Evolutionary conservation across 2,329 filamentous ascomycete genomes (phyloP).

Genomic region (Thermothelomyces thermophilus): DNA sequence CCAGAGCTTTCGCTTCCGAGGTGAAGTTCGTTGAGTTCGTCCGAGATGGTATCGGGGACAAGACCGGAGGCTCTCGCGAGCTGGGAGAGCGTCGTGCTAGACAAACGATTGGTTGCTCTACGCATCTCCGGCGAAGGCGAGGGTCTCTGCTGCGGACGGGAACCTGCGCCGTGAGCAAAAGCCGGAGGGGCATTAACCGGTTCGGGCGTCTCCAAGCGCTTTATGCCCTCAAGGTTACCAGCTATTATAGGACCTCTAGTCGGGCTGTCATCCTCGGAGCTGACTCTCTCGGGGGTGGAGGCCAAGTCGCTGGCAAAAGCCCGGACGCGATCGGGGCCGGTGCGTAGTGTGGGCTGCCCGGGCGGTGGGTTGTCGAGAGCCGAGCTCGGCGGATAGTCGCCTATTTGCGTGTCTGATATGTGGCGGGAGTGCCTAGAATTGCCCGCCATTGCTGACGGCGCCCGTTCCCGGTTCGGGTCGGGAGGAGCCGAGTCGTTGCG

Average conservation of each 20-base stretch:
- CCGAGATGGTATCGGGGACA: conserved; percentile 31
- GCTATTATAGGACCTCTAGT: conserved; percentile 35
- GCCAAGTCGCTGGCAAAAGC: conserved; percentile 39
- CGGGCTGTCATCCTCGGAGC: conserved; percentile 51
- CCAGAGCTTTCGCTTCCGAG: conserved; percentile 29
- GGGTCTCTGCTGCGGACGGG: conserved; percentile 61
- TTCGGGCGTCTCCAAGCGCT: conserved; percentile 58
- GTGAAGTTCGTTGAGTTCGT: conserved; percentile 28
- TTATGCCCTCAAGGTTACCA: conserved; percentile 48
- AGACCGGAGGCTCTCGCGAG: conserved; percentile 63
- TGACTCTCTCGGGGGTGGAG: conserved; percentile 45
- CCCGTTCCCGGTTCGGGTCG: conserved; percentile 33
- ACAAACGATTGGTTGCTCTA: conserved; percentile 77
- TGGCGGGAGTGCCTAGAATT: conserved; percentile 39
- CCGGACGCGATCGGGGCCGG: conserved; percentile 20
- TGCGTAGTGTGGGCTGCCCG: conserved; percentile 23
- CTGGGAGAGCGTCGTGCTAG: conserved; percentile 72
- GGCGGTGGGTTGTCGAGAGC: conserved; percentile 14
- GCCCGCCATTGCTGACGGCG: conserved; percentile 31
- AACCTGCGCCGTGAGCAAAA: conserved; percentile 68
- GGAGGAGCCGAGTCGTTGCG: conserved; percentile 49
- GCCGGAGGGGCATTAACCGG: conserved; percentile 73
- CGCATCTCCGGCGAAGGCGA: conserved; percentile 71
- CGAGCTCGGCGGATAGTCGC: conserved; percentile 24
- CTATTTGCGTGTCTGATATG: conserved; percentile 40